Conservation (phyloP, 2,329 filamentous ascomycete species). For the Fusarium zealandicum region DNA sequence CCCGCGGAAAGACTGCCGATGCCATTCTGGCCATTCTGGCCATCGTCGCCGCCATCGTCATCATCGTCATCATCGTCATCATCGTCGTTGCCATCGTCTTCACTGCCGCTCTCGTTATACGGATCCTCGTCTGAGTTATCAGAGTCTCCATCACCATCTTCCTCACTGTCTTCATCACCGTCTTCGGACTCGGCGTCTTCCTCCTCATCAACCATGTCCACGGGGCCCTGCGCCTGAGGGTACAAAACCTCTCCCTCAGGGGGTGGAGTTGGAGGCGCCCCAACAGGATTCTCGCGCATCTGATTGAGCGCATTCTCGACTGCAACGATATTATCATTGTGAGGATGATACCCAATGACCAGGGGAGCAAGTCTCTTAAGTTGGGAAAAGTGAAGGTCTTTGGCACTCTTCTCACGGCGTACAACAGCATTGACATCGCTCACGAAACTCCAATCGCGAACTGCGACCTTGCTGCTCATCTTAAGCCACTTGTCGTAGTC, state of each 20-base stretch:
- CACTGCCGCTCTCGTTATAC: neutral
- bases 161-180: neutral
- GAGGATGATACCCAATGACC: slow-evolving; percentile 5
- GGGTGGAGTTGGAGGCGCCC: neutral
- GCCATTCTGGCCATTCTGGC: neutral
- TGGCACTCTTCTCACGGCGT: slow-evolving; percentile 22
- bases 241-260: slow-evolving; percentile 8
- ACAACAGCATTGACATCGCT: slow-evolving; percentile 39
- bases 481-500: slow-evolving; percentile 46
- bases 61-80: slow-evolving; percentile 6
- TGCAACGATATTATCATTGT: neutral
- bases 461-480: neutral
- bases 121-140: neutral
- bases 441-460: slow-evolving; percentile 45
- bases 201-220: neutral
- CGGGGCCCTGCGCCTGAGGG: slow-evolving; percentile 7
- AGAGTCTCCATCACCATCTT: neutral
- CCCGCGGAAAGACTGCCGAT: neutral
- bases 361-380: slow-evolving; percentile 37
- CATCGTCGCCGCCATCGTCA: neutral
- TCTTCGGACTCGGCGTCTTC: neutral
- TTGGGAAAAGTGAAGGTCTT: slow-evolving; percentile 13
- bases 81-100: neutral
- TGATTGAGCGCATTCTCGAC: slow-evolving; percentile 5
- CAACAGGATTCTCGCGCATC: neutral